These are phyloP conservation scores for Candida ulmi DNA, from an alignment of 805 yeast species.

Conservation along the genomic window DNA sequence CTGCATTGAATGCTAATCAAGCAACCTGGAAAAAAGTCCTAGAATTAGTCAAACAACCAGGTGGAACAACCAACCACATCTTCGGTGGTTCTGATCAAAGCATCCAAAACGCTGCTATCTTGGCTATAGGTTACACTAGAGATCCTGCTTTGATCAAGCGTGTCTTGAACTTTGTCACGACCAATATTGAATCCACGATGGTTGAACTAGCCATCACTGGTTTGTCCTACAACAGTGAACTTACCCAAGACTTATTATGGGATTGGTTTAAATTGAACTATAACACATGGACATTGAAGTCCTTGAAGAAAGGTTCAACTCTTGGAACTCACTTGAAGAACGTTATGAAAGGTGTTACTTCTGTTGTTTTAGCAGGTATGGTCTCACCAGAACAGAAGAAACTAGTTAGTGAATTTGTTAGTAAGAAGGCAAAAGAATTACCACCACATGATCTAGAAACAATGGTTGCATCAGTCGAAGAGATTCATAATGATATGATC, in stretches of 20 bases:
- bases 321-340: slow-evolving; percentile 40
- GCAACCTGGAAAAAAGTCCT: slow-evolving; percentile 57
- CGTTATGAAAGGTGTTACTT: slow-evolving; percentile 35
- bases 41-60: slow-evolving; percentile 46
- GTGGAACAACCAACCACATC: slow-evolving; percentile 33
- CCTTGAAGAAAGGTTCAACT: slow-evolving; percentile 40
- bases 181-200: slow-evolving; percentile 48
- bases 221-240: slow-evolving; percentile 32
- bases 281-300: slow-evolving; percentile 44
- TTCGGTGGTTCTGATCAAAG: slow-evolving; percentile 25
- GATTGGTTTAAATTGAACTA: slow-evolving; percentile 52
- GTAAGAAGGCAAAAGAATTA: slow-evolving; percentile 25
- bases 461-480: slow-evolving; percentile 7
- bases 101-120: slow-evolving; percentile 51
- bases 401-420: slow-evolving; percentile 26
- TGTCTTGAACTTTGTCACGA: slow-evolving; percentile 50
- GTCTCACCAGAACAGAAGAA: slow-evolving; percentile 23
- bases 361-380: slow-evolving; percentile 31
- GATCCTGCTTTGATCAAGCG: slow-evolving; percentile 43
- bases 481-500: slow-evolving; percentile 10
- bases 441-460: slow-evolving; percentile 35
- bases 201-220: slow-evolving; percentile 59
- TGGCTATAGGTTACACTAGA: slow-evolving; percentile 46
- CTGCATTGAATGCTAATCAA: slow-evolving; percentile 31
- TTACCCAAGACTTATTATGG: slow-evolving; percentile 36